phyloP scores from a whole-genome alignment of 1,284 basidiomycete genomes.

The Puccinia hordei region DNA sequence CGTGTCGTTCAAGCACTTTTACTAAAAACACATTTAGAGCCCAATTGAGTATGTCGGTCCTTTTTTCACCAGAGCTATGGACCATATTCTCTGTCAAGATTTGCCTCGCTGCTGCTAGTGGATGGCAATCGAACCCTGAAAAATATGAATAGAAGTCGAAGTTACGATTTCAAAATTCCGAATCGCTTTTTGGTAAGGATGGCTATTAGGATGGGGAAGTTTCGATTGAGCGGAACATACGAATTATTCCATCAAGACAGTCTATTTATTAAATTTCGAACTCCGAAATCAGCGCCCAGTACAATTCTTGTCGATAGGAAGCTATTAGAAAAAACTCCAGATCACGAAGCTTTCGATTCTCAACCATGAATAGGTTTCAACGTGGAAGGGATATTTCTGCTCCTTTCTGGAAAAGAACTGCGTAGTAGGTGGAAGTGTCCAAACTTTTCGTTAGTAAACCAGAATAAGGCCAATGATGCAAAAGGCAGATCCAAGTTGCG shows the following conservation, averaged over 20 bases:
- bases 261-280: neutral
- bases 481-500: neutral
- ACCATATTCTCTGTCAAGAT: conserved; percentile 1
- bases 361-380: neutral
- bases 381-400: neutral
- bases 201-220: neutral
- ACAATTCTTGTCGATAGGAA: neutral
- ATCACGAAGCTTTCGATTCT: conserved; percentile 3
- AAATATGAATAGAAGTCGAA: neutral
- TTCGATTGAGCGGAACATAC: neutral
- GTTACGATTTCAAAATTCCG: no score
- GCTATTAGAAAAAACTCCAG: neutral
- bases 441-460: neutral
- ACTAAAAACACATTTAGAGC: neutral
- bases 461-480: neutral
- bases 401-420: neutral
- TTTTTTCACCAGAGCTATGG: neutral
- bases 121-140: neutral
- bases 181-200: neutral
- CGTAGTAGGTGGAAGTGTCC: neutral
- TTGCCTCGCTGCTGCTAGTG: conserved; percentile 5
- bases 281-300: neutral
- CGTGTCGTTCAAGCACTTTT: conserved; percentile 1
- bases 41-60: conserved; percentile 2
- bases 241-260: neutral